Conservation (phyloP, 2,329 filamentous ascomycete species). For the Hyphodiscus sp. region DNA sequence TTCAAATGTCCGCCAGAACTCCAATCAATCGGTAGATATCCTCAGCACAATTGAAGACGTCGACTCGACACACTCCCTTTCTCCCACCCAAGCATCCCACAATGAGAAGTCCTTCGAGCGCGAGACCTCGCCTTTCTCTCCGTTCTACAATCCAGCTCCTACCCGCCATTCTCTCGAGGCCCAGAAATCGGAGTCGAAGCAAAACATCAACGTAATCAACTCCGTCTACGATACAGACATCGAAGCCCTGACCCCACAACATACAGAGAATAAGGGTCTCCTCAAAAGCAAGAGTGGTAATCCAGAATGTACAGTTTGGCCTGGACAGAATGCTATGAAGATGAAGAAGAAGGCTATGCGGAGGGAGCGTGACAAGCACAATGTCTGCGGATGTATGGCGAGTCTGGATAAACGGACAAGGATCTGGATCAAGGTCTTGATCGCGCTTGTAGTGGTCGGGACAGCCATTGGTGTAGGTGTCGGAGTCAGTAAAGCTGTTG, state of each 20-base stretch:
- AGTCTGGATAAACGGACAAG: slow-evolving; percentile 47
- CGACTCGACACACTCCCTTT: slow-evolving; percentile 11
- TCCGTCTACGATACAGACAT: slow-evolving; percentile 17
- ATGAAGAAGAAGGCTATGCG: slow-evolving; percentile 51
- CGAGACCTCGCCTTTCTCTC: slow-evolving; percentile 14
- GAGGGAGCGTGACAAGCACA: slow-evolving; percentile 48
- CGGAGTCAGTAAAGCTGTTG: slow-evolving; percentile 54
- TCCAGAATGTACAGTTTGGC: slow-evolving; percentile 51
- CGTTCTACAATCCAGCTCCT: slow-evolving; percentile 15
- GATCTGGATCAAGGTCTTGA: slow-evolving; percentile 47
- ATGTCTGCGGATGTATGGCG: slow-evolving; percentile 45
- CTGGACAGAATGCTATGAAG: slow-evolving; percentile 53
- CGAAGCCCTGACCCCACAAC: slow-evolving; percentile 11
- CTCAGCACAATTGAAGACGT: slow-evolving; percentile 58
- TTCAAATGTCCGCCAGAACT: slow-evolving; percentile 7
- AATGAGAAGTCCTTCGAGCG: slow-evolving; percentile 10
- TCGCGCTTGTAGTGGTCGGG: slow-evolving; percentile 46
- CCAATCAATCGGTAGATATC: slow-evolving; percentile 15
- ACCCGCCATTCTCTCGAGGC: slow-evolving; percentile 16
- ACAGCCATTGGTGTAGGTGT: slow-evolving; percentile 50
- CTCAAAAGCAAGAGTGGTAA: neutral
- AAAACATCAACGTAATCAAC: slow-evolving; percentile 8
- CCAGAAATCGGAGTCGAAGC: slow-evolving; percentile 18
- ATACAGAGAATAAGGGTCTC: slow-evolving; percentile 4
- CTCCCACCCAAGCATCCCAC: slow-evolving; percentile 4